Conservation (phyloP, 495 filamentous ascomycete genomes). For the Gamarada debralockiae region DNA sequence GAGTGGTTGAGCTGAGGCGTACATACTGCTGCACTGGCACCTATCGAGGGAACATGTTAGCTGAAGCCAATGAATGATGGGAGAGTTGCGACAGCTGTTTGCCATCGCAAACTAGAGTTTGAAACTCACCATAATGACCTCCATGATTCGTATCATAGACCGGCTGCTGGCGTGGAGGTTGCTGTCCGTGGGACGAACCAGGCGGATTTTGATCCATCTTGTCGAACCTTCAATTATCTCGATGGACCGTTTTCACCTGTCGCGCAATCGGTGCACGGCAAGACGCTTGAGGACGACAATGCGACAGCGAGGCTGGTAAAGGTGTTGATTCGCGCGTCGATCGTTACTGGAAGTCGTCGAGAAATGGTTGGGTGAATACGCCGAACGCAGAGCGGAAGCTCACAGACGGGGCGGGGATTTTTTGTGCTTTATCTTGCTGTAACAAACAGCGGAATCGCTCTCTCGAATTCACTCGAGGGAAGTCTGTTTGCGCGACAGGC, state of each 20-base stretch:
- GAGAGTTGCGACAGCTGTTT: slow-evolving; percentile 6
- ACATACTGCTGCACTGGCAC: slow-evolving; percentile 77
- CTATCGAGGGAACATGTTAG: slow-evolving; percentile 42
- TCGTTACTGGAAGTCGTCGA: too few species aligned
- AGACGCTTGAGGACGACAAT: background rate
- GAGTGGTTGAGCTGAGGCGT: background rate
- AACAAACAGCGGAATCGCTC: background rate
- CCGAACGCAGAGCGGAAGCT: slow-evolving; percentile 15
- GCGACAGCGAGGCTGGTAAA: background rate
- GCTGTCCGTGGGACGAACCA: slow-evolving; percentile 28
- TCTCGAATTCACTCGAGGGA: background rate
- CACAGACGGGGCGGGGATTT: slow-evolving; percentile 2
- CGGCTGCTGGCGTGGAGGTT: slow-evolving; percentile 33
- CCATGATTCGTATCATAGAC: slow-evolving; percentile 78
- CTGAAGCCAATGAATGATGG: slow-evolving; percentile 11
- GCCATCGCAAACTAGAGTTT: background rate
- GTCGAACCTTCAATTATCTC: background rate
- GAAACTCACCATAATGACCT: slow-evolving; percentile 79
- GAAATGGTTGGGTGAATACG: too few species aligned
- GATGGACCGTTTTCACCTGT: background rate
- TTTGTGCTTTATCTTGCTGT: background rate
- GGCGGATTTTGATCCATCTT: slow-evolving; percentile 46
- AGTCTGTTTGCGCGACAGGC: slow-evolving; percentile 6
- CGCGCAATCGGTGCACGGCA: slow-evolving; percentile 1
- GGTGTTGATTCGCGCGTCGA: background rate